Evolutionary conservation across 2,329 filamentous ascomycete species (phyloP).

Genomic region (Pseudogymnoascus sp.): DNA sequence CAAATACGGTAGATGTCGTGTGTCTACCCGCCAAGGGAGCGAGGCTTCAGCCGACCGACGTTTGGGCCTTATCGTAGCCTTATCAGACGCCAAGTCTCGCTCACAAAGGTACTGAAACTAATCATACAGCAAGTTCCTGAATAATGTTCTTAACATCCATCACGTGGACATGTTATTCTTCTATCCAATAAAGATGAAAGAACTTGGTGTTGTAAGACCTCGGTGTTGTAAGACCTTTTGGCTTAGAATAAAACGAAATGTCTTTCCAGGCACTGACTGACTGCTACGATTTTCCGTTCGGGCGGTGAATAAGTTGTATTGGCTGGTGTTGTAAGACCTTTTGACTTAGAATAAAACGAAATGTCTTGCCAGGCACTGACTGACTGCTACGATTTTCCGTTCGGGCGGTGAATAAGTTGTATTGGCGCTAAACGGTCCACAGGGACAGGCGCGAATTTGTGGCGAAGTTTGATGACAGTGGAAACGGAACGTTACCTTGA

Average conservation of each 20-base stretch:
- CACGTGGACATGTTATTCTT: slow-evolving; percentile 1
- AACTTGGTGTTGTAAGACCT: neutral
- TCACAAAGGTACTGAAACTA: neutral
- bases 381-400: neutral
- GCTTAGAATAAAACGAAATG: slow-evolving; percentile 1
- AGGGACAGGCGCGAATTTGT: neutral
- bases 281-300: neutral
- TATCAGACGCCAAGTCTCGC: neutral
- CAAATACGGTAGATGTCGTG: neutral
- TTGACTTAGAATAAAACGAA: slow-evolving; percentile 1
- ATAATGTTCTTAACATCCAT: neutral
- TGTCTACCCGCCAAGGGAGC: slow-evolving; percentile 5
- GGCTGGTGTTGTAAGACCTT: neutral
- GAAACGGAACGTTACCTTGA: slow-evolving; percentile 2
- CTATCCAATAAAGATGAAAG: neutral
- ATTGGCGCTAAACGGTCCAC: neutral
- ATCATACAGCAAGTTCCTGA: neutral
- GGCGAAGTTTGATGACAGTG: slow-evolving; percentile 1
- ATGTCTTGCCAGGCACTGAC: neutral
- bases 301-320: neutral
- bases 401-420: neutral
- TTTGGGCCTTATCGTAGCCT: slow-evolving; percentile 8
- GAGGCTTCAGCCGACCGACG: neutral
- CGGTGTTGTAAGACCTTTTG: neutral
- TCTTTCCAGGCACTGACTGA: neutral